Conservation (phyloP, 1,284 basidiomycete genomes). For the Cystobasidium pallidum region DNA sequence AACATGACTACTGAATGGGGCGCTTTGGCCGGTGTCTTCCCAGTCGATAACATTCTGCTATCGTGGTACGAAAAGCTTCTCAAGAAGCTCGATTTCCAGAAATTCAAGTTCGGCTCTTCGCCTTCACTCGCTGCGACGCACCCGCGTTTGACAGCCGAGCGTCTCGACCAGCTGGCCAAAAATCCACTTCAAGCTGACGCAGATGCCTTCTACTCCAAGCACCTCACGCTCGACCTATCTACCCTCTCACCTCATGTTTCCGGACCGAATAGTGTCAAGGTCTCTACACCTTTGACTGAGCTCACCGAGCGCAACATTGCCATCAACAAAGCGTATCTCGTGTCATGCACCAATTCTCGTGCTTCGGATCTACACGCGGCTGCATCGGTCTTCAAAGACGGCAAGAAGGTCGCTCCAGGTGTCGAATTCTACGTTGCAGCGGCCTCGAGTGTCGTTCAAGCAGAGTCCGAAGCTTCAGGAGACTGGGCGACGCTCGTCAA, state of each 20-base stretch:
- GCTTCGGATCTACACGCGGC: conserved; percentile 92
- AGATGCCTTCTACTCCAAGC: conserved; percentile 81
- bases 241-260: conserved; percentile 94
- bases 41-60: conserved; percentile 79
- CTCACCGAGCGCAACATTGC: conserved; percentile 74
- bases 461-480: conserved; percentile 80
- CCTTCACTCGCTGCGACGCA: conserved; percentile 67
- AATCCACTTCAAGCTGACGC: conserved; percentile 70
- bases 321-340: conserved; percentile 97
- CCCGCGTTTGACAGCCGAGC: conserved; percentile 77
- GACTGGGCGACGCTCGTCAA: conserved; percentile 86
- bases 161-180: conserved; percentile 70
- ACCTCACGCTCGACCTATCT: conserved; percentile 88
- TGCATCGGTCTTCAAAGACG: conserved; percentile 73
- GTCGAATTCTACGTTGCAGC: conserved; percentile 99
- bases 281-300: conserved; percentile 84
- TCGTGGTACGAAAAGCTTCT: conserved; percentile 86
- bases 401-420: conserved; percentile 79
- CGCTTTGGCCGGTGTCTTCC: conserved; percentile 92
- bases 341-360: conserved; percentile 97
- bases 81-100: conserved; percentile 74
- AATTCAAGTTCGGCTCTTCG: conserved; percentile 64
- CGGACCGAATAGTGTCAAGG: conserved; percentile 96
- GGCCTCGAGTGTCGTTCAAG: conserved; percentile 87
- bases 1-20: conserved; percentile 99